A percentile compares a stretch with the other conserved stretches of the same genome.
Conservation (phyloP, 768 basidiomycete species). For the Kwoniella botswanensis region DNA sequence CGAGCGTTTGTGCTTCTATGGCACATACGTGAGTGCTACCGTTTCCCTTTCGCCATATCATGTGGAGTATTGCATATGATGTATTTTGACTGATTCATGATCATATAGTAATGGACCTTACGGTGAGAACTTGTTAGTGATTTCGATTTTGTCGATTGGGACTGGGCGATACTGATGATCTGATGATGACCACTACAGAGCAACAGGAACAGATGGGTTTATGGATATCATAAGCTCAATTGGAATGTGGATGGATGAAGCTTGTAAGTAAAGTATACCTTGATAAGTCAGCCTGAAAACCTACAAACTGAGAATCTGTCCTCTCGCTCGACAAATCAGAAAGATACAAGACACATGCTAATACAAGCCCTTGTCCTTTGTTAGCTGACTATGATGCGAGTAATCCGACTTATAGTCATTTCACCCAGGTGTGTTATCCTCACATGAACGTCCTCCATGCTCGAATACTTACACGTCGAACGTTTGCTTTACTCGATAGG, state of each 20-base stretch:
- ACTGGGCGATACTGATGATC: too few relatives aligned
- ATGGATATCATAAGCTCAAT: conserved; percentile 30
- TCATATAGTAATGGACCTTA: conserved; percentile 33
- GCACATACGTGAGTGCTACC: conserved; percentile 60
- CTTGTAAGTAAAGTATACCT: conserved; percentile 20
- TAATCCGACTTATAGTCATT: conserved; percentile 17
- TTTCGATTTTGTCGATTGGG: too few relatives aligned
- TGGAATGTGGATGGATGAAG: conserved; percentile 43
- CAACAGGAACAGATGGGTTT: conserved; percentile 29
- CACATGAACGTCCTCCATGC: too few relatives aligned
- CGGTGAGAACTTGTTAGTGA: conserved; percentile 50
- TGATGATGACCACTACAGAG: conserved; percentile 6
- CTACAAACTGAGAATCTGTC: too few relatives aligned
- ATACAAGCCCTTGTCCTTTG: not conserved
- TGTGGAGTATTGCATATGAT: not conserved
- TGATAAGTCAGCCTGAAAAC: not conserved
- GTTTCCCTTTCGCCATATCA: too few relatives aligned
- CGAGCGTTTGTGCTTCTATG: conserved; percentile 67
- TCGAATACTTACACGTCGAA: not conserved
- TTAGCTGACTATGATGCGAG: conserved; percentile 20
- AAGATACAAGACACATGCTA: too few relatives aligned
- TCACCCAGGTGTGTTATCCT: conserved; percentile 16
- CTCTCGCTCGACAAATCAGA: not conserved
- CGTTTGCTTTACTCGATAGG: not conserved
- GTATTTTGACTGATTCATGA: not conserved